Evolutionary conservation across 306 rosid species (phyloP).

Genomic region (Lathyrus sativus): DNA sequence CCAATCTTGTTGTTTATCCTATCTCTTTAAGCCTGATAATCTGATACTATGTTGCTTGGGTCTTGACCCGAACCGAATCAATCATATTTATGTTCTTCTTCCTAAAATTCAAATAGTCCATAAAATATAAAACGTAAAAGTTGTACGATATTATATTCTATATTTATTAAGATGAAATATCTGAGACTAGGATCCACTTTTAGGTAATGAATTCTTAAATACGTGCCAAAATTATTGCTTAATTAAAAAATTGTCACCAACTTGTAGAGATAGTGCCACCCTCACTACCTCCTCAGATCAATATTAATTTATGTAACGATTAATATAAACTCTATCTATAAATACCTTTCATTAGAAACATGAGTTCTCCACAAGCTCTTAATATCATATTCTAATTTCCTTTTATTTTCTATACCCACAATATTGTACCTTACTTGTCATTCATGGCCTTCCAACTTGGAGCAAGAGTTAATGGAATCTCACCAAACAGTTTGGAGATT

Average conservation of each 20-base stretch:
- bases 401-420: not conserved
- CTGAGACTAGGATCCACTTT: conserved; percentile 10
- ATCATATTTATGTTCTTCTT: too few relatives aligned
- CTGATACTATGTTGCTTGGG: too few relatives aligned
- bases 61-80: too few relatives aligned
- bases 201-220: conserved; percentile 11
- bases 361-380: conserved; percentile 59
- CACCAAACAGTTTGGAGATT: conserved; percentile 44
- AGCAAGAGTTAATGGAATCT: conserved; percentile 29
- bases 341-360: conserved; percentile 38
- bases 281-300: conserved; percentile 31
- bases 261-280: conserved; percentile 40
- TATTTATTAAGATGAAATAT: conserved; percentile 12
- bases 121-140: too few relatives aligned
- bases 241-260: conserved; percentile 34
- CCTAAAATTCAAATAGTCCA: too few relatives aligned
- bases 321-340: conserved; percentile 49
- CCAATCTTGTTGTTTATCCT: too few relatives aligned
- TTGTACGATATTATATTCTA: not conserved
- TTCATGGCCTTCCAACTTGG: conserved; percentile 49
- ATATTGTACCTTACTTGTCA: not conserved
- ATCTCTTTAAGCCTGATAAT: too few relatives aligned
- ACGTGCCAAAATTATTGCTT: not conserved
- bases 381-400: conserved; percentile 33
- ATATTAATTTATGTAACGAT: not conserved